Percentiles rank a stretch among this genome's conserved stretches.
Conservation (phyloP, 164 flowering plant species). For the Chloranthus sessilifolius region DNA sequence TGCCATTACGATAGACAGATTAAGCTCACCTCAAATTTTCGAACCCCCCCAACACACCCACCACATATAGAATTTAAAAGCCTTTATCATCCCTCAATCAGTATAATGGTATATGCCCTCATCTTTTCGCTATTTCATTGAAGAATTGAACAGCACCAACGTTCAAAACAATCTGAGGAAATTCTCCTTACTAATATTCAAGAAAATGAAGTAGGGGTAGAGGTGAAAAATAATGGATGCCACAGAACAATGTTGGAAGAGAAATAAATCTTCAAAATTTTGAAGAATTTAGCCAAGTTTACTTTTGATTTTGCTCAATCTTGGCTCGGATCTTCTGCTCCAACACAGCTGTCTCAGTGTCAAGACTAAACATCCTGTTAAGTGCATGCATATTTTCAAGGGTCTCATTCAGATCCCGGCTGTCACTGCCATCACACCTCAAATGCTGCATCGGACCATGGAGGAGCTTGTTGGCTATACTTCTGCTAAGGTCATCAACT, state of each 20-base stretch:
- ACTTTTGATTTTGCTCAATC: slow-evolving; percentile 56
- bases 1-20: neutral
- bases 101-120: neutral
- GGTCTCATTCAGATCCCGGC: slow-evolving; percentile 72
- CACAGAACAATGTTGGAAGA: neutral
- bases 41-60: neutral
- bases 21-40: neutral
- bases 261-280: neutral
- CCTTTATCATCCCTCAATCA: slow-evolving; percentile 1
- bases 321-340: slow-evolving; percentile 87
- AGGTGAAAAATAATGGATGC: slow-evolving; percentile 18
- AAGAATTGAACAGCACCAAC: slow-evolving; percentile 10
- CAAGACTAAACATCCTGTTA: slow-evolving; percentile 87
- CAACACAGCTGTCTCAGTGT: slow-evolving; percentile 65
- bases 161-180: slow-evolving; percentile 22
- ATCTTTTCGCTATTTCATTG: slow-evolving; percentile 7
- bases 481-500: slow-evolving; percentile 87
- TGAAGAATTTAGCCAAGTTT: slow-evolving; percentile 2
- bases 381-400: slow-evolving; percentile 97
- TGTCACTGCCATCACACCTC: slow-evolving; percentile 89
- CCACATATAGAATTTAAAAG: slow-evolving; percentile 1
- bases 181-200: neutral
- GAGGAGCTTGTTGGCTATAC: slow-evolving; percentile 88
- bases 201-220: neutral
- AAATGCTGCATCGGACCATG: slow-evolving; percentile 98